Evolutionary conservation across 2,329 filamentous ascomycete species (phyloP).

Genomic region (Fusarium lateritium): DNA sequence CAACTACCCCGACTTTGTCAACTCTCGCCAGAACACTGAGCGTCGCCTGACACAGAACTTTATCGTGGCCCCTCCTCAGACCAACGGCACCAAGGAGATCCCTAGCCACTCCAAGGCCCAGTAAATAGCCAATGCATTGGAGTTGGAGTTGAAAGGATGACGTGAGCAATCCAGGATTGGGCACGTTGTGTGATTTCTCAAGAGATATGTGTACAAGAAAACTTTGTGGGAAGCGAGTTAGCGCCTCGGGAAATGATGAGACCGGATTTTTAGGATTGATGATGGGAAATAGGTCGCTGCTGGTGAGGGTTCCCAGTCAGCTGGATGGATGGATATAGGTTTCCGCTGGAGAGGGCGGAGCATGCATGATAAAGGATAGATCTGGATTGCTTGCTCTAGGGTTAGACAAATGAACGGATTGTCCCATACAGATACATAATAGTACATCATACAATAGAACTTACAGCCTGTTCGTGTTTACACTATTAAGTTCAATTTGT

Average conservation of each 20-base stretch:
- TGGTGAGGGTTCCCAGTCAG: conserved; percentile 42
- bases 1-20: conserved; percentile 98
- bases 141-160: conserved; percentile 30
- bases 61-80: conserved; percentile 55
- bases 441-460: conserved; percentile 39
- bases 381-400: conserved; percentile 40
- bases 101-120: conserved; percentile 57
- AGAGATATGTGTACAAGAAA: conserved; percentile 45
- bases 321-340: conserved; percentile 41
- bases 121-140: conserved; percentile 50
- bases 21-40: conserved; percentile 75
- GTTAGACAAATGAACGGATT: conserved; percentile 51
- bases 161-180: conserved; percentile 39
- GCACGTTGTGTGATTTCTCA: conserved; percentile 43
- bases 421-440: conserved; percentile 44
- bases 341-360: conserved; percentile 28
- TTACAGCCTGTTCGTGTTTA: conserved; percentile 27
- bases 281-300: conserved; percentile 42
- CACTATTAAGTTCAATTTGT: not conserved
- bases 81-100: conserved; percentile 55
- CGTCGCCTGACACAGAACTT: conserved; percentile 63
- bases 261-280: conserved; percentile 48
- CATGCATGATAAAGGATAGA: conserved; percentile 49
- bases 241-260: conserved; percentile 43
- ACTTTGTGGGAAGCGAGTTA: conserved; percentile 41